These are phyloP conservation scores for Sarcomyxa edulis DNA, from an alignment of 768 basidiomycete genomes.

Conservation along the genomic window DNA sequence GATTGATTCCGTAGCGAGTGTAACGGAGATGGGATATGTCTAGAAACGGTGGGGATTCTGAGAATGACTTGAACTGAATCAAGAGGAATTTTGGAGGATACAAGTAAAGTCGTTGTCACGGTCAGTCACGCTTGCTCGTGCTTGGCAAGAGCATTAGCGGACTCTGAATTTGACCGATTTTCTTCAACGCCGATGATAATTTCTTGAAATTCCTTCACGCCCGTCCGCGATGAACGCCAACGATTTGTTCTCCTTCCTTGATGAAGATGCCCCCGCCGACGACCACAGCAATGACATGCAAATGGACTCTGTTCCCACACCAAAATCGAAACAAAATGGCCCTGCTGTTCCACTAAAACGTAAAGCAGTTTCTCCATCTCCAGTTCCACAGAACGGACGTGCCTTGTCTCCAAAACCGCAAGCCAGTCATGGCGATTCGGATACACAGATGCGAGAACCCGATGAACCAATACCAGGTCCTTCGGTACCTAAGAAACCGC, in stretches of 20 bases:
- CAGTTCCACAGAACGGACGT: constrained; percentile 15
- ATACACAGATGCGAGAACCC: constrained; percentile 15
- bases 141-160: too few species aligned
- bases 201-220: too few species aligned
- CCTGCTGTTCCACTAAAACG: constrained; percentile 37
- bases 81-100: too few species aligned
- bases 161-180: too few species aligned
- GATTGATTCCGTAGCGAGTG: too few species aligned
- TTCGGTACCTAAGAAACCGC: constrained; percentile 49
- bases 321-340: constrained; percentile 4
- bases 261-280: constrained; percentile 35
- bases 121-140: too few species aligned
- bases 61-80: too few species aligned
- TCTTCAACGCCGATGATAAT: too few species aligned
- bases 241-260: constrained; percentile 70
- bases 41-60: too few species aligned
- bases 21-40: too few species aligned
- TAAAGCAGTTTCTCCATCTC: constrained; percentile 36
- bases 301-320: constrained; percentile 13
- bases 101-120: too few species aligned
- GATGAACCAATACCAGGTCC: constrained; percentile 33
- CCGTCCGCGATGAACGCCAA: constrained; percentile 33
- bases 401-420: constrained; percentile 12
- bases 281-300: constrained; percentile 27
- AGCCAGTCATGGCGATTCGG: constrained; percentile 2